phyloP scores from a whole-genome alignment of 1,284 basidiomycete species.

The Thelephora terrestris region DNA sequence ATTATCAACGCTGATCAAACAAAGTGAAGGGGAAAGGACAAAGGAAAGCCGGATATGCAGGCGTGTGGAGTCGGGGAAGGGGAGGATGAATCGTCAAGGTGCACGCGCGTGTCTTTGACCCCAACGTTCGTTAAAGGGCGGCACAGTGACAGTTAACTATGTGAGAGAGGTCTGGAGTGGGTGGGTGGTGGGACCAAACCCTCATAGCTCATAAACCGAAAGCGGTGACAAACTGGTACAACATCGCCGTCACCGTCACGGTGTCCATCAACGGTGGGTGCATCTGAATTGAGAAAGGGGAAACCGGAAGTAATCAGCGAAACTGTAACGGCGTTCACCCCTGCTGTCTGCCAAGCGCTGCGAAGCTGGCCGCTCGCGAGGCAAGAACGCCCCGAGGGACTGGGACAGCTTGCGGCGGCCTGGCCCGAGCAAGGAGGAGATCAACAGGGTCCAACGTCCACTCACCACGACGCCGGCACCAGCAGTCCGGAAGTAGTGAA shows the following conservation, averaged over 20 bases:
- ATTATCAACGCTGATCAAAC: no score
- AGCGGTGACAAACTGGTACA: slow-evolving; percentile 65
- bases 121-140: no score
- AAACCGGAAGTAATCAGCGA: background rate
- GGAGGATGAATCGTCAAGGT: no score
- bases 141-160: no score
- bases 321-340: background rate
- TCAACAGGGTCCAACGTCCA: slow-evolving; percentile 14
- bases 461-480: slow-evolving; percentile 73
- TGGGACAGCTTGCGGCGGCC: no score
- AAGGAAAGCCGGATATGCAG: no score
- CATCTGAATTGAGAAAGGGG: slow-evolving; percentile 36
- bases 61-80: no score
- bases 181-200: no score
- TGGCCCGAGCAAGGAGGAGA: slow-evolving; percentile 3
- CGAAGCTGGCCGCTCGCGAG: slow-evolving; percentile 1
- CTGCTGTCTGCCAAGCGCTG: background rate
- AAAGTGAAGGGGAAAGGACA: no score
- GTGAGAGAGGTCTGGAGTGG: no score
- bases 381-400: slow-evolving; percentile 1
- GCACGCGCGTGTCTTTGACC: no score
- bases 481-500: slow-evolving; percentile 67
- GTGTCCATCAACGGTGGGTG: slow-evolving; percentile 83
- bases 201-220: slow-evolving; percentile 45
- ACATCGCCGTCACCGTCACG: slow-evolving; percentile 72